Percentiles rank a stretch among this genome's conserved stretches.
These are phyloP conservation scores for Infundibulicybe gibba DNA, from an alignment of 768 basidiomycete genomes.

Conservation along the genomic window DNA sequence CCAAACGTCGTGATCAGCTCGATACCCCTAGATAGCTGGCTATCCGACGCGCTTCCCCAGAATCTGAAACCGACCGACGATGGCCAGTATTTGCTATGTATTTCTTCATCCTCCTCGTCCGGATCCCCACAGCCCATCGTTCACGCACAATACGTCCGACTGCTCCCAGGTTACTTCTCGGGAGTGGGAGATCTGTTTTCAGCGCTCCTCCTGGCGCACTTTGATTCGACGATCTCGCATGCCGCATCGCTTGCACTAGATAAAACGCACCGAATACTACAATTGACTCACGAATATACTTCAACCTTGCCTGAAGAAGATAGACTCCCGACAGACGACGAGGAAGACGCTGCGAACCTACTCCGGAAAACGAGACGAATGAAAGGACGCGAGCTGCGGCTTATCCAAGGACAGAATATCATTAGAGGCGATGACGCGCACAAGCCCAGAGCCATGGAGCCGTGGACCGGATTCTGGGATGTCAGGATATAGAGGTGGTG, in stretches of 20 bases:
- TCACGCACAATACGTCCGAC: slow-evolving; percentile 69
- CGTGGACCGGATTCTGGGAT: slow-evolving; percentile 48
- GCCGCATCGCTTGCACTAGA: slow-evolving; percentile 69
- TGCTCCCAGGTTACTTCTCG: slow-evolving; percentile 88
- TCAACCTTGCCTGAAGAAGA: slow-evolving; percentile 56
- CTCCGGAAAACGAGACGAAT: slow-evolving; percentile 69
- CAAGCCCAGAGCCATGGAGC: slow-evolving; percentile 29
- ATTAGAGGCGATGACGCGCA: slow-evolving; percentile 44
- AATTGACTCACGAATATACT: slow-evolving; percentile 56
- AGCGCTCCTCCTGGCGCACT: slow-evolving; percentile 85
- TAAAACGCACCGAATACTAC: slow-evolving; percentile 72
- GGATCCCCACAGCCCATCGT: slow-evolving; percentile 30
- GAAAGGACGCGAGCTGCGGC: slow-evolving; percentile 80
- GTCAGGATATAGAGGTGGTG: slow-evolving; percentile 3
- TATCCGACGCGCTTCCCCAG: slow-evolving; percentile 50
- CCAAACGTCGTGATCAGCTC: slow-evolving; percentile 92
- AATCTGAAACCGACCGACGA: slow-evolving; percentile 35
- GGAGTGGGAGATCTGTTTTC: slow-evolving; percentile 98
- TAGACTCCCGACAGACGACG: slow-evolving; percentile 67
- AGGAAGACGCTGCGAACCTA: slow-evolving; percentile 63
- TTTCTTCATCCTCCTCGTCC: slow-evolving; percentile 58
- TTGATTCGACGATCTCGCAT: slow-evolving; percentile 36
- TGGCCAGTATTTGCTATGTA: slow-evolving; percentile 67
- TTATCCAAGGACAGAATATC: slow-evolving; percentile 75
- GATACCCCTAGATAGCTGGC: slow-evolving; percentile 66